Conservation (phyloP, 1,139 yeast species). For the Geotrichum phurueaensis region DNA sequence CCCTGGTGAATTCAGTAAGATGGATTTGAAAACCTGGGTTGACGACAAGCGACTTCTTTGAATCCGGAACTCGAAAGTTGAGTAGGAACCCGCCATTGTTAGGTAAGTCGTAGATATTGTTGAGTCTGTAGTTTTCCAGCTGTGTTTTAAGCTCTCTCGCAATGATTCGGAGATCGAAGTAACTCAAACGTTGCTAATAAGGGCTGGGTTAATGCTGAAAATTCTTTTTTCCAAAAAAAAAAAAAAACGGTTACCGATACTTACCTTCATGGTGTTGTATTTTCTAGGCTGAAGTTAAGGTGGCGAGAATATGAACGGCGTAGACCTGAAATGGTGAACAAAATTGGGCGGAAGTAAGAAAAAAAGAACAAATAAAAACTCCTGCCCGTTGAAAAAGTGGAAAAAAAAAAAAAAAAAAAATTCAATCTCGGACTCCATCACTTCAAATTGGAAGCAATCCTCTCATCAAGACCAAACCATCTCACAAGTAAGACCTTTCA, state of each 20-base stretch:
- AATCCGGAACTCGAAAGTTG: conserved; percentile 79
- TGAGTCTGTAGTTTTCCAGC: conserved; percentile 63
- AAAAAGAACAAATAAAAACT: background rate
- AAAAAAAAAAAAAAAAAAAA: background rate
- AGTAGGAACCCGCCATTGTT: conserved; percentile 69
- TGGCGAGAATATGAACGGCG: background rate
- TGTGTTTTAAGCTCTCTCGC: conserved; percentile 55
- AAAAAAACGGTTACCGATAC: background rate
- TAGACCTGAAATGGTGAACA: background rate
- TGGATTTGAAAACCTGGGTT: conserved; percentile 87
- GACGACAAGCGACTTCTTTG: conserved; percentile 65
- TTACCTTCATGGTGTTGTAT: conserved; percentile 10
- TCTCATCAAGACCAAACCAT: background rate
- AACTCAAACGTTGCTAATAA: conserved; percentile 72
- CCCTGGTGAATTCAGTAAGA: conserved; percentile 72
- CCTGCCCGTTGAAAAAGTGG: background rate
- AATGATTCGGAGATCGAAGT: conserved; percentile 71
- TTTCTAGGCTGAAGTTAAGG: background rate
- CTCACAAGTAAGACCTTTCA: conserved; percentile 1
- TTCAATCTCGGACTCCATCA: background rate
- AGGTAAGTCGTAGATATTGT: conserved; percentile 77
- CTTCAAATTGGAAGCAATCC: background rate
- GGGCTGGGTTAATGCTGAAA: background rate
- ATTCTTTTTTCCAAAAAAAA: background rate
- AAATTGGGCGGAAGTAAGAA: conserved; percentile 5